phyloP scores from a whole-genome alignment of 768 basidiomycete species.

The Mycena albidolilacea region DNA sequence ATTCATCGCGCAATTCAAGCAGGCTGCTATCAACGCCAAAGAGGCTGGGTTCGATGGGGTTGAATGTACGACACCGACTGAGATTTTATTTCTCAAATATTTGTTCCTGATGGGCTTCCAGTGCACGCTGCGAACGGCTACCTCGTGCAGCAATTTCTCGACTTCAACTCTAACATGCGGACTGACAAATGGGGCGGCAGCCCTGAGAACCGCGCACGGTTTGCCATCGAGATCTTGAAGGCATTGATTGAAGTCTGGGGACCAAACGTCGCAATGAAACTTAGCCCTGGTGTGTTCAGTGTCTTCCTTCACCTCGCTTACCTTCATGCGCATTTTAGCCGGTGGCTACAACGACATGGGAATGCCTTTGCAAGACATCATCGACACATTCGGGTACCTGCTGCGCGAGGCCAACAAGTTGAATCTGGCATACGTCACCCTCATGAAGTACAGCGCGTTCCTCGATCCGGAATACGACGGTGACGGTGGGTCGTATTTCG shows the following conservation, averaged over 20 bases:
- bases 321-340: constrained; percentile 42
- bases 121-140: constrained; percentile 52
- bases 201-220: constrained; percentile 58
- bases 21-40: background rate
- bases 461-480: background rate
- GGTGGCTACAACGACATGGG: constrained; percentile 53
- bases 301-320: background rate
- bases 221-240: constrained; percentile 54
- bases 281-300: constrained; percentile 22
- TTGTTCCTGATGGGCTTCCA: background rate
- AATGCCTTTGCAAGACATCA: constrained; percentile 42
- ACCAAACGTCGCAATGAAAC: constrained; percentile 47
- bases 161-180: constrained; percentile 52
- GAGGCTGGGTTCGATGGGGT: background rate
- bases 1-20: background rate
- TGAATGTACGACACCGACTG: background rate
- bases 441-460: constrained; percentile 40
- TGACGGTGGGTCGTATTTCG: background rate
- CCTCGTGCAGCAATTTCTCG: constrained; percentile 56
- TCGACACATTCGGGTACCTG: constrained; percentile 46
- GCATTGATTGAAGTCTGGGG: constrained; percentile 53
- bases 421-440: constrained; percentile 44
- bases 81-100: too few species aligned
- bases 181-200: constrained; percentile 63
- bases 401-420: constrained; percentile 45